Conservation (phyloP, 108 stramenopile species). For the Cyclotella distinguenda region DNA sequence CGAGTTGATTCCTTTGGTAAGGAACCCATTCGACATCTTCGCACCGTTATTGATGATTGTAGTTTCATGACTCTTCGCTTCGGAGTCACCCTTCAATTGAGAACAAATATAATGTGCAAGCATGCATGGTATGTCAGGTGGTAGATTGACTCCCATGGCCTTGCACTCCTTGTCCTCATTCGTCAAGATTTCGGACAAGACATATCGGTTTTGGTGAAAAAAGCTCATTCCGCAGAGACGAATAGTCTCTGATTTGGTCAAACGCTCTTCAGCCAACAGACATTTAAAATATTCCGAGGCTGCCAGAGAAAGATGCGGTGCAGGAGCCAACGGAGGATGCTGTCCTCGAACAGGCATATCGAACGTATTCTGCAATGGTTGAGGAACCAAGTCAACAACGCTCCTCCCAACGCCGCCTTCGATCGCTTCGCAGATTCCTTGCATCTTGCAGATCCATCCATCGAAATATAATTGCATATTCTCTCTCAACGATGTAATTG, state of each 20-base stretch:
- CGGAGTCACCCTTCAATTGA: slow-evolving; percentile 8
- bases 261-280: slow-evolving; percentile 10
- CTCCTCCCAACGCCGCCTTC: slow-evolving; percentile 58
- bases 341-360: slow-evolving; percentile 19
- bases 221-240: slow-evolving; percentile 41
- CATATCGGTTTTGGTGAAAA: slow-evolving; percentile 30
- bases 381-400: slow-evolving; percentile 61
- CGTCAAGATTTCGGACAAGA: slow-evolving; percentile 22
- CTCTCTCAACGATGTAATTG: slow-evolving; percentile 54
- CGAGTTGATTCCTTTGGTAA: not conserved
- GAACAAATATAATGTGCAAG: slow-evolving; percentile 32
- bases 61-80: not conserved
- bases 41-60: not conserved
- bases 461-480: slow-evolving; percentile 63
- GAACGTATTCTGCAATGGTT: too few relatives aligned
- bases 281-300: slow-evolving; percentile 40
- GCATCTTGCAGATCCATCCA: slow-evolving; percentile 42
- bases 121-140: slow-evolving; percentile 34
- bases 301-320: slow-evolving; percentile 35
- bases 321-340: slow-evolving; percentile 39
- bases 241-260: slow-evolving; percentile 4
- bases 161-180: not conserved
- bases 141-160: slow-evolving; percentile 1
- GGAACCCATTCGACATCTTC: too few relatives aligned
- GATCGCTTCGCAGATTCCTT: slow-evolving; percentile 35